Evolutionary conservation across 1,284 basidiomycete species (phyloP).

Genomic region (Pseudozyma hubeiensis): DNA sequence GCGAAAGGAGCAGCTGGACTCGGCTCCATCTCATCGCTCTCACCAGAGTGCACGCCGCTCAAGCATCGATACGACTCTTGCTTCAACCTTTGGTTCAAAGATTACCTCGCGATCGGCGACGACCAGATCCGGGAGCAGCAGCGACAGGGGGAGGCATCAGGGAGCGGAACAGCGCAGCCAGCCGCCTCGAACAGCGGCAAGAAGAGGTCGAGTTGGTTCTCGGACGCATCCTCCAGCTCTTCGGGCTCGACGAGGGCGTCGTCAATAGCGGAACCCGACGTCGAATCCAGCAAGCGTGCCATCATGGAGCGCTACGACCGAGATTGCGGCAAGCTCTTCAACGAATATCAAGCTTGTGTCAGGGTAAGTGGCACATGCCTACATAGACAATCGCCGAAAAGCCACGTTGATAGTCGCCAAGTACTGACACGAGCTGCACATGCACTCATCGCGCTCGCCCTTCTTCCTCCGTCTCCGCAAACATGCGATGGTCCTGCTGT

Average conservation of each 20-base stretch:
- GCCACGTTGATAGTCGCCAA: background rate
- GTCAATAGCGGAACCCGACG: conserved; percentile 23
- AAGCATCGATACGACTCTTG: conserved; percentile 91
- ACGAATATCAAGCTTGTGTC: conserved; percentile 81
- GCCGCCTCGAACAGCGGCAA: conserved; percentile 11
- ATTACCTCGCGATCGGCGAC: conserved; percentile 75
- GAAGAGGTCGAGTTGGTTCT: conserved; percentile 42
- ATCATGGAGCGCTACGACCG: conserved; percentile 74
- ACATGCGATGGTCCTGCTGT: conserved; percentile 3
- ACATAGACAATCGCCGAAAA: too few species aligned
- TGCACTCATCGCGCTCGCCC: background rate
- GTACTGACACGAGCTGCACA: background rate
- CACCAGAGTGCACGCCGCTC: conserved; percentile 84
- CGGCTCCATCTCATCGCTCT: conserved; percentile 71
- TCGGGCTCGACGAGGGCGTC: conserved; percentile 16
- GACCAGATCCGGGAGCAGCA: conserved; percentile 60
- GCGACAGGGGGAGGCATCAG: conserved; percentile 69
- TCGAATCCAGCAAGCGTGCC: conserved; percentile 25
- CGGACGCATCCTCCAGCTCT: conserved; percentile 21
- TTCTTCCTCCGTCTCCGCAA: background rate
- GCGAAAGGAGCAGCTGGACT: conserved; percentile 40
- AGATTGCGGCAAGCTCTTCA: conserved; percentile 84
- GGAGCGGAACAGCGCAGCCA: conserved; percentile 8
- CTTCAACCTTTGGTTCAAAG: conserved; percentile 96
- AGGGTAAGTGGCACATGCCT: conserved; percentile 72